A percentile compares a stretch with the other conserved stretches of the same genome.
Evolutionary conservation across 192 early-diverging fungal genomes (phyloP).

Genomic region (Coemansia sp.): DNA sequence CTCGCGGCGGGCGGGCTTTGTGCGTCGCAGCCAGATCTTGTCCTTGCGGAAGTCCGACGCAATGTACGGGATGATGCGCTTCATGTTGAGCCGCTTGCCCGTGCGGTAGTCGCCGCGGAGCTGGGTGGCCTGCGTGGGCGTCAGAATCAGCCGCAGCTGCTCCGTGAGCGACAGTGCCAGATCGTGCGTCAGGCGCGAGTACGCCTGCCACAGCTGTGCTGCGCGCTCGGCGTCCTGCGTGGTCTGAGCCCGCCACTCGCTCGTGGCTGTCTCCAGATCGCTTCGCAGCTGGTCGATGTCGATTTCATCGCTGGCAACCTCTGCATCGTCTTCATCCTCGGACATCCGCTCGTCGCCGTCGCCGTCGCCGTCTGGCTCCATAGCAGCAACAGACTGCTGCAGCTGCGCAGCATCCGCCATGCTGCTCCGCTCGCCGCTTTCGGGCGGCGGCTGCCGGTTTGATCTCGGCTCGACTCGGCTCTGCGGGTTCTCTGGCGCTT

Average conservation of each 20-base stretch:
- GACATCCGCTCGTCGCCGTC: slow-evolving; percentile 46
- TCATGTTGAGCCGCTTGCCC: slow-evolving; percentile 99
- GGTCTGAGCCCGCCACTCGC: slow-evolving; percentile 68
- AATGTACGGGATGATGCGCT: slow-evolving; percentile 99
- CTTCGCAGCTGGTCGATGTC: slow-evolving; percentile 74
- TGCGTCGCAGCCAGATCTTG: slow-evolving; percentile 99
- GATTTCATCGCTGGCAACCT: slow-evolving; percentile 26
- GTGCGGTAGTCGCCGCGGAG: slow-evolving; percentile 97
- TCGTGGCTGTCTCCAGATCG: slow-evolving; percentile 75
- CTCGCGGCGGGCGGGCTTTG: slow-evolving; percentile 93
- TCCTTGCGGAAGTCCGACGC: slow-evolving; percentile 99
- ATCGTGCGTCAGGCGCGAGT: slow-evolving; percentile 87
- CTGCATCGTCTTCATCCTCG: slow-evolving; percentile 45
- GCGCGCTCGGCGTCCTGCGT: slow-evolving; percentile 57
- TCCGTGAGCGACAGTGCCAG: slow-evolving; percentile 90
- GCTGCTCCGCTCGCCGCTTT: slow-evolving; percentile 13
- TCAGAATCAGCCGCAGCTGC: slow-evolving; percentile 93
- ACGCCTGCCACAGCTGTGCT: slow-evolving; percentile 82
- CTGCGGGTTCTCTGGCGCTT: slow-evolving; percentile 3
- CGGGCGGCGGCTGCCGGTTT: slow-evolving; percentile 17
- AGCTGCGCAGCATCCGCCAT: slow-evolving; percentile 33
- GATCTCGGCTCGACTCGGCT: slow-evolving; percentile 5
- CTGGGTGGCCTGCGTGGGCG: slow-evolving; percentile 95
- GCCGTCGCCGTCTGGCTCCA: slow-evolving; percentile 22
- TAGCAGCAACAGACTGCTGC: slow-evolving; percentile 39